Percentiles rank a stretch among this genome's conserved stretches.
phyloP scores from a whole-genome alignment of 2,329 filamentous ascomycete genomes.

The Madurella mycetomatis region DNA sequence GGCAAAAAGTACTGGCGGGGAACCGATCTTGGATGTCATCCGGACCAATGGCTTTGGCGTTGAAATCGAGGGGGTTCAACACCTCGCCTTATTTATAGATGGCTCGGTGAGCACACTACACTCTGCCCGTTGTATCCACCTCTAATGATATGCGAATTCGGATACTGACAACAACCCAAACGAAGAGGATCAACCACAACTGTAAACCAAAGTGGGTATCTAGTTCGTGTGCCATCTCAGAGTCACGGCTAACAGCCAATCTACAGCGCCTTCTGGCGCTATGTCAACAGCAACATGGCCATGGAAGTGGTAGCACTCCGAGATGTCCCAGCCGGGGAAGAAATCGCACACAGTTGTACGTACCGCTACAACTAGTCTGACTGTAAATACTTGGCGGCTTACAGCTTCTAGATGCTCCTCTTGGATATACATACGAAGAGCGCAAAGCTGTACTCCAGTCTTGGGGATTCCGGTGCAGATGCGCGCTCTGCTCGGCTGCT shows the following conservation, averaged over 20 bases:
- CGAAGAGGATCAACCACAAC: conserved; percentile 25
- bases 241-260: not conserved
- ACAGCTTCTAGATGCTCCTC: conserved; percentile 21
- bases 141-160: not conserved
- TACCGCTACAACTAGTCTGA: not conserved
- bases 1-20: conserved; percentile 18
- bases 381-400: not conserved
- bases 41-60: conserved; percentile 28
- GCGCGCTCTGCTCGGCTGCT: conserved; percentile 21
- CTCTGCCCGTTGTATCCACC: not conserved
- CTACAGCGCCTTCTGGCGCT: conserved; percentile 25
- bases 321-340: conserved; percentile 21
- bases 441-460: conserved; percentile 15
- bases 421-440: conserved; percentile 20
- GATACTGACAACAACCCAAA: not conserved
- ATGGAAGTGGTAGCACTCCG: conserved; percentile 25
- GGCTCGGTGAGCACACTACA: conserved; percentile 21
- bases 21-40: conserved; percentile 24
- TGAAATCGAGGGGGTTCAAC: conserved; percentile 25
- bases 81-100: conserved; percentile 24
- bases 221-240: not conserved
- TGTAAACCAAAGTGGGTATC: conserved; percentile 25
- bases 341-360: conserved; percentile 25
- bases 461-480: conserved; percentile 28
- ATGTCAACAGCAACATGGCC: conserved; percentile 17